Evolutionary conservation across 2,329 filamentous ascomycete genomes (phyloP).

Genomic region (Zasmidium citrigriseum): DNA sequence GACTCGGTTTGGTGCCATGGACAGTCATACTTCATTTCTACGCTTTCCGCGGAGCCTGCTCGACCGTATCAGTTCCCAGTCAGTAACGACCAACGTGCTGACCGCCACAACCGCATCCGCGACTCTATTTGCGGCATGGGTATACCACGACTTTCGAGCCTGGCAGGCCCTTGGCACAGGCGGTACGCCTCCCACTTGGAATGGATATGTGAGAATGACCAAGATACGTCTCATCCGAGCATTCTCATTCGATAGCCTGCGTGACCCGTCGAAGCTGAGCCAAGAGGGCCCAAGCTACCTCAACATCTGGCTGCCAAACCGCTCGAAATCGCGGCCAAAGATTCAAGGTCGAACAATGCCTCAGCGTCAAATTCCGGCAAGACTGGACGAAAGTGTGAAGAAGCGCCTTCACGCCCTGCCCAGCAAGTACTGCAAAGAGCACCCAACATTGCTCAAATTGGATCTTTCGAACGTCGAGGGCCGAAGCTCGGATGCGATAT

Average conservation of each 20-base stretch:
- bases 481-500: conserved; percentile 19
- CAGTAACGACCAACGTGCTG: neutral
- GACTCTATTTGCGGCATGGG: conserved; percentile 6
- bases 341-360: conserved; percentile 14
- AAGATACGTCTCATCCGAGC: conserved; percentile 14
- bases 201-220: conserved; percentile 19
- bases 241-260: conserved; percentile 12
- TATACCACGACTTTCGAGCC: conserved; percentile 11
- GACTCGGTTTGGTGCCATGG: conserved; percentile 4
- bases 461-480: conserved; percentile 18
- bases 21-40: neutral
- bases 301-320: conserved; percentile 7
- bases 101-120: neutral
- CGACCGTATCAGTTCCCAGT: neutral
- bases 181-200: conserved; percentile 14
- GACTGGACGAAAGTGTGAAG: conserved; percentile 5
- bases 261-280: conserved; percentile 9
- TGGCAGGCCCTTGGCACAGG: conserved; percentile 20
- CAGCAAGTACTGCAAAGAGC: conserved; percentile 3
- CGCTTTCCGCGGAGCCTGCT: conserved; percentile 2
- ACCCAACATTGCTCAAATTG: conserved; percentile 9
- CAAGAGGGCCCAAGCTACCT: conserved; percentile 10
- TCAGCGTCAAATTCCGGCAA: conserved; percentile 15
- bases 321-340: conserved; percentile 8
- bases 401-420: conserved; percentile 15